Evolutionary conservation across 768 basidiomycete genomes (phyloP).

Genomic region (Tricholoma hemisulphureum): DNA sequence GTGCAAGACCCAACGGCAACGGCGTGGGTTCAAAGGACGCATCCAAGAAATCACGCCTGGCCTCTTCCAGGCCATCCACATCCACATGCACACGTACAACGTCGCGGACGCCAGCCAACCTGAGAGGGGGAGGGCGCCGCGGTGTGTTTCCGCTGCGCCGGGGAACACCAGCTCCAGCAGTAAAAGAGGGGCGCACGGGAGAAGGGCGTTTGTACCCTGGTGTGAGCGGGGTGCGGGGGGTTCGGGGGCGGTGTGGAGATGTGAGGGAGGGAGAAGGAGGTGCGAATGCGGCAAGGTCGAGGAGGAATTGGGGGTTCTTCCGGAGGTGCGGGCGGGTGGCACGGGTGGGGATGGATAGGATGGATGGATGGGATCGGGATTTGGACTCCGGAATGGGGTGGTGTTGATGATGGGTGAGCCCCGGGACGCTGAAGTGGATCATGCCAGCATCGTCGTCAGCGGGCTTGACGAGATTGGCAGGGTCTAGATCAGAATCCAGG

Average conservation of each 20-base stretch:
- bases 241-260: background rate
- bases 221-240: constrained; percentile 8
- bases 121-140: constrained; percentile 38
- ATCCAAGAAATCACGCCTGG: constrained; percentile 37
- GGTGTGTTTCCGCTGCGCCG: constrained; percentile 26
- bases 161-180: background rate
- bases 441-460: constrained; percentile 25
- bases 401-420: constrained; percentile 38
- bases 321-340: constrained; percentile 33
- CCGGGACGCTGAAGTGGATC: constrained; percentile 19
- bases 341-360: constrained; percentile 39
- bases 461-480: constrained; percentile 43
- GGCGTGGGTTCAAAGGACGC: constrained; percentile 35
- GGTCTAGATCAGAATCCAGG: constrained; percentile 54
- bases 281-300: constrained; percentile 36
- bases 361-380: too few relatives aligned
- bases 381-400: too few relatives aligned
- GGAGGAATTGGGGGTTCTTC: constrained; percentile 33
- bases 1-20: background rate
- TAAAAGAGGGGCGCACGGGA: background rate
- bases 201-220: constrained; percentile 4
- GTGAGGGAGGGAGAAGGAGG: constrained; percentile 18
- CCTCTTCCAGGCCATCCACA: constrained; percentile 5
- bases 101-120: constrained; percentile 25
- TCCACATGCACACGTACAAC: constrained; percentile 10